phyloP scores from a whole-genome alignment of 768 basidiomycete genomes.

The Termitomyces sp. region DNA sequence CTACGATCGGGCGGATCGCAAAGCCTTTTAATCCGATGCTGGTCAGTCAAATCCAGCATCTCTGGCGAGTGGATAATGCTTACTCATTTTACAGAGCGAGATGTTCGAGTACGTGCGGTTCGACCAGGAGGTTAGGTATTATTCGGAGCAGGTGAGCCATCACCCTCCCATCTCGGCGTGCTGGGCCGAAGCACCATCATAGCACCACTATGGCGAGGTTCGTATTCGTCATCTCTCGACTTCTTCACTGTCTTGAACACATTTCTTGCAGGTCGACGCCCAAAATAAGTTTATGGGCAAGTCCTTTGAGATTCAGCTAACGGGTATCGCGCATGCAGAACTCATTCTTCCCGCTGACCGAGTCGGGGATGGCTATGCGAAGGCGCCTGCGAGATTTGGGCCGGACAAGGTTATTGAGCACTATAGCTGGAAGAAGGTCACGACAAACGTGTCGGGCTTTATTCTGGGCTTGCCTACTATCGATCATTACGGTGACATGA shows the following conservation, averaged over 20 bases:
- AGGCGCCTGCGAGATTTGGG: conserved; percentile 34
- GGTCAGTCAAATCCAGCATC: too few species aligned
- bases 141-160: conserved; percentile 96
- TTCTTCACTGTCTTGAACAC: neutral
- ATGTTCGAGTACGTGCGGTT: conserved; percentile 90
- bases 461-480: conserved; percentile 86
- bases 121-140: conserved; percentile 86
- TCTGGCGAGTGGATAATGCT: too few species aligned
- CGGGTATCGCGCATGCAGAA: conserved; percentile 89
- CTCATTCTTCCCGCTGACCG: conserved; percentile 67
- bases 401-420: conserved; percentile 74
- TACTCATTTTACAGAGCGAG: too few species aligned
- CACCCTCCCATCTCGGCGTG: conserved; percentile 97
- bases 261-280: conserved; percentile 63
- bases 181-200: conserved; percentile 85
- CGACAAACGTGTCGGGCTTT: conserved; percentile 87
- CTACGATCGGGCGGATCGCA: too few species aligned
- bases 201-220: conserved; percentile 90
- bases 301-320: conserved; percentile 93
- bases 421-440: conserved; percentile 95
- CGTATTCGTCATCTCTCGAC: neutral
- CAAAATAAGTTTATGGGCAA: too few species aligned
- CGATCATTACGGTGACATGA: conserved; percentile 94
- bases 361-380: conserved; percentile 54
- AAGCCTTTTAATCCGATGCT: too few species aligned